phyloP scores from a whole-genome alignment of 2,329 filamentous ascomycete genomes.

The Paecilomyces variotii region DNA sequence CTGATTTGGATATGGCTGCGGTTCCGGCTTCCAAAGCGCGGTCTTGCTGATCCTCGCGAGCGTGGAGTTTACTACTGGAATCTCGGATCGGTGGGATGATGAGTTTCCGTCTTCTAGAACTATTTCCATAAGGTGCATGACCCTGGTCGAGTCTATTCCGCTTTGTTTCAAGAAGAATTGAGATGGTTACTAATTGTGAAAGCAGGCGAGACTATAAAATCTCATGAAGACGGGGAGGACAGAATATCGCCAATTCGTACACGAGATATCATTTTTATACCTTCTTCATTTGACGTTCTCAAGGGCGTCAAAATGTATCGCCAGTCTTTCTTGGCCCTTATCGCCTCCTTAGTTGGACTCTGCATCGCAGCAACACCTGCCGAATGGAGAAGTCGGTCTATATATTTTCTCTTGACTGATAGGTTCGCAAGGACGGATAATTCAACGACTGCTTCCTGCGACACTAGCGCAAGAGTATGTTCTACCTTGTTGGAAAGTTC shows the following conservation, averaged over 20 bases:
- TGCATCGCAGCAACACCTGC: slow-evolving; percentile 23
- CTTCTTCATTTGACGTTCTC: not conserved
- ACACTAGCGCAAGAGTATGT: slow-evolving; percentile 16
- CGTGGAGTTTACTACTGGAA: too few species aligned
- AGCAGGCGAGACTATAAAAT: not conserved
- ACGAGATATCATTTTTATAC: not conserved
- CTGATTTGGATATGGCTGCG: not conserved
- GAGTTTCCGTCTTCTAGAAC: not conserved
- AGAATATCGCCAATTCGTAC: not conserved
- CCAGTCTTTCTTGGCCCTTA: slow-evolving; percentile 5
- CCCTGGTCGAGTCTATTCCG: not conserved
- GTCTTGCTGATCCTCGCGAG: not conserved
- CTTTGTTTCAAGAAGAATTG: not conserved
- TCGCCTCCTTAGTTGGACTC: slow-evolving; percentile 14
- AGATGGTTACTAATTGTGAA: not conserved
- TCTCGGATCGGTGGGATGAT: not conserved
- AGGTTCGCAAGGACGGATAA: slow-evolving; percentile 36
- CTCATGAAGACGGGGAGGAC: not conserved
- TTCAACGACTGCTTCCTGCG: slow-evolving; percentile 26
- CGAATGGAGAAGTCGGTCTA: slow-evolving; percentile 35
- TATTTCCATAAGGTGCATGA: not conserved
- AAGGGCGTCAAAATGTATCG: slow-evolving; percentile 11
- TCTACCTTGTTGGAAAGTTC: not conserved
- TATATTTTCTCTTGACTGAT: slow-evolving; percentile 41
- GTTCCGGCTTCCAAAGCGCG: not conserved